Evolutionary conservation across 192 early-diverging fungal species (phyloP).

Genomic region (Coemansia erecta): DNA sequence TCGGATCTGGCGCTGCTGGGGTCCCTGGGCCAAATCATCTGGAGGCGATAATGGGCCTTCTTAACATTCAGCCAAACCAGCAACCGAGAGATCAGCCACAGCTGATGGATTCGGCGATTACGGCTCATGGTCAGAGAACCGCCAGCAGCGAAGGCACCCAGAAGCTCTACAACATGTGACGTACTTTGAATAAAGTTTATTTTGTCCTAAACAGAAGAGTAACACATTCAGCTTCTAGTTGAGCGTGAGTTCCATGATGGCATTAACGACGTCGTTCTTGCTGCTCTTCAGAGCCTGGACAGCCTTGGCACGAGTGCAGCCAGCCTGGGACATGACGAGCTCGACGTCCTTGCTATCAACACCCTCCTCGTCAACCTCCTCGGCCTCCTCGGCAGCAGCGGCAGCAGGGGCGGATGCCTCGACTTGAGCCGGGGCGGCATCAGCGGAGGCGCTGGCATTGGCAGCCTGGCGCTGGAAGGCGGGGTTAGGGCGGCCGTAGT

Average conservation of each 20-base stretch:
- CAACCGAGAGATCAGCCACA: too few relatives aligned
- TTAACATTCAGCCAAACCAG: too few relatives aligned
- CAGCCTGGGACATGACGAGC: slow-evolving; percentile 90
- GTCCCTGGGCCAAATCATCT: too few relatives aligned
- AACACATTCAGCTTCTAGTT: background rate
- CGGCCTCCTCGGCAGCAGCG: slow-evolving; percentile 48
- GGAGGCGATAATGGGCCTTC: too few relatives aligned
- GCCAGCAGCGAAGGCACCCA: too few relatives aligned
- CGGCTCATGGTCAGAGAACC: too few relatives aligned
- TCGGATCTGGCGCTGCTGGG: too few relatives aligned
- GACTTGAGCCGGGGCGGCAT: slow-evolving; percentile 44
- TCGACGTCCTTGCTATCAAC: slow-evolving; percentile 91
- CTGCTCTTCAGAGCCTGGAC: slow-evolving; percentile 87
- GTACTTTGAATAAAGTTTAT: too few relatives aligned
- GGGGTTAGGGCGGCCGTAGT: slow-evolving; percentile 68
- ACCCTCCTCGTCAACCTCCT: slow-evolving; percentile 80
- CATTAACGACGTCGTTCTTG: slow-evolving; percentile 91
- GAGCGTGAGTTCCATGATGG: slow-evolving; percentile 80
- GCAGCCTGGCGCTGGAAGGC: slow-evolving; percentile 56
- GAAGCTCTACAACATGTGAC: too few relatives aligned
- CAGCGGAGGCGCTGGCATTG: slow-evolving; percentile 40
- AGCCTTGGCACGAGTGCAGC: slow-evolving; percentile 82
- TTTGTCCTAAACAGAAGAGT: too few relatives aligned
- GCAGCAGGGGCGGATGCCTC: slow-evolving; percentile 17
- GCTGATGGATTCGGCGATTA: too few relatives aligned